Conservation (phyloP, 2,329 filamentous ascomycete species). For the Sporothrix pseudoabietina region DNA sequence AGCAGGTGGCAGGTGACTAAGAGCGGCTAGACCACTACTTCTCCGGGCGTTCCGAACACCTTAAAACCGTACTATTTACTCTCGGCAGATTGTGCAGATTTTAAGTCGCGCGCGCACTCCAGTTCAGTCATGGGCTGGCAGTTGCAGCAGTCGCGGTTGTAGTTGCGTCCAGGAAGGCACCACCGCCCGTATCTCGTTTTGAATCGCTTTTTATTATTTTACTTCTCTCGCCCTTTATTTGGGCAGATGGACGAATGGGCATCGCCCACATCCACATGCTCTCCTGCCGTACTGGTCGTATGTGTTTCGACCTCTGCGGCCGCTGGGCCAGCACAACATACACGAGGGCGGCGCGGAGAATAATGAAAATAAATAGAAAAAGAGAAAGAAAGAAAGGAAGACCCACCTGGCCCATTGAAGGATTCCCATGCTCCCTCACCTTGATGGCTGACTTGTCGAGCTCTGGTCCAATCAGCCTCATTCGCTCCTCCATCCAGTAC, state of each 20-base stretch:
- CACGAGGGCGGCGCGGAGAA: neutral
- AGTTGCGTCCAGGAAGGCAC: neutral
- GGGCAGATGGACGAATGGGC: no score
- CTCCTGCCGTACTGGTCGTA: slow-evolving; percentile 3
- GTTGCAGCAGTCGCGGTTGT: neutral
- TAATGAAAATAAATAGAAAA: neutral
- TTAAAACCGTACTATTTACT: neutral
- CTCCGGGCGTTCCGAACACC: slow-evolving; percentile 19
- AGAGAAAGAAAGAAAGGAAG: neutral
- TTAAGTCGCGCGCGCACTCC: slow-evolving; percentile 12
- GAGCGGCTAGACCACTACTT: neutral
- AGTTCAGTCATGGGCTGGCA: neutral
- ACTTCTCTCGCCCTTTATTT: neutral
- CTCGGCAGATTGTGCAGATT: slow-evolving; percentile 23
- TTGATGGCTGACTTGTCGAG: neutral
- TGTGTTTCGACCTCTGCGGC: neutral
- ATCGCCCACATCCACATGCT: neutral
- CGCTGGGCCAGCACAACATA: slow-evolving; percentile 1
- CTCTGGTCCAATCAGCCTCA: neutral
- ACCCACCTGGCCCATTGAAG: neutral
- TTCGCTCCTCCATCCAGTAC: neutral
- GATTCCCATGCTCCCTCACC: neutral
- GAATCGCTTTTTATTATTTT: neutral
- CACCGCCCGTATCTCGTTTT: neutral
- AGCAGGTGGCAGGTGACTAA: neutral